Base-by-base conservation (phyloP, 768 basidiomycete genomes). In the Hypholoma sublateritium region DNA sequence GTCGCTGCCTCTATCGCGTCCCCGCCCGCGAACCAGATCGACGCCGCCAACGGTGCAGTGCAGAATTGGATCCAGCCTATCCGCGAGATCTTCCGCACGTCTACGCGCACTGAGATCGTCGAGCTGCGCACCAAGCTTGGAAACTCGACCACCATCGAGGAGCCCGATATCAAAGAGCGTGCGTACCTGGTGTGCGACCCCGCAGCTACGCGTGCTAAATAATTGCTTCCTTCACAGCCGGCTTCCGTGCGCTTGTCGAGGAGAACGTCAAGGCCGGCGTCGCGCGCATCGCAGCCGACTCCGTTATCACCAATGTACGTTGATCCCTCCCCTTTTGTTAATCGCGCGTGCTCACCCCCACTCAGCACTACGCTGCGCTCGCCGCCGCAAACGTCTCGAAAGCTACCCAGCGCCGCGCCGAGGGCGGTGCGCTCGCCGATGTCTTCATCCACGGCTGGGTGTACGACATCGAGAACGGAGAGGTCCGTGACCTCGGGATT, bases 401-500 rank as follows among this genome's bases (percentile, higher is more conserved):
- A 48, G 11, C 24, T 39, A 32, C 46, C 24, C 14, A 41, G 35
- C 56, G 19, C 56, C 62, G 39, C 35, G 65, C 55, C 28, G 61
- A 63, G 36, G 65, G 41, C 9, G 59, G 56, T 32, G 53, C 67
- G 5, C 25, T 57, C 13, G 55, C 62, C 22, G 66, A 69, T 12
- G 66, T 76, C 1, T 75, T 69, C 58, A 65, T 87, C 4, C 83
- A 86, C 43, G 85, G 84, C 5, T 85, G 80, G 80, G 78, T 86
- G 32, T 85, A 84, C 56, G 79, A 85, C 51, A 72, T 86, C 55
- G 79, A 78, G 59, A 78, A 70, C 32, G 84, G 85, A 5, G 65
- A 70, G 24, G 67, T 87, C 47, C 65, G 67, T 35, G 81, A 86
- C 60, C 67, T 88, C 53, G 67, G 73, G 3, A 59, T 84, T 44